These are phyloP conservation scores for Mucor saturninus DNA, from an alignment of 371 early-diverging fungal genomes.

Conservation along the genomic window DNA sequence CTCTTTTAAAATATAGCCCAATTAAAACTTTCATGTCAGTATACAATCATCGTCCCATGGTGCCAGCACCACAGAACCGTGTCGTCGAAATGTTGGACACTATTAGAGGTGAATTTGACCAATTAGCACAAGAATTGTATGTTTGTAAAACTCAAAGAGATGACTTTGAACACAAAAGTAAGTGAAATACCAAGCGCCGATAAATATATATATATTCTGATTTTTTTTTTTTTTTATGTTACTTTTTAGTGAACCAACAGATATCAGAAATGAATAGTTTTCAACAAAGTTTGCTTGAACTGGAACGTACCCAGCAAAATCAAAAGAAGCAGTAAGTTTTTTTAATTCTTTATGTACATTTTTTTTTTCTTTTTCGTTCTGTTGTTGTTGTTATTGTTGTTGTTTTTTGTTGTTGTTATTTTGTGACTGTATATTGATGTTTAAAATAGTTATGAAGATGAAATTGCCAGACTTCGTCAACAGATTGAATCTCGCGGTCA, in stretches of 20 bases:
- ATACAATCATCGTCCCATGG: conserved; percentile 88
- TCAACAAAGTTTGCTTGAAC: conserved; percentile 79
- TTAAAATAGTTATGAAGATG: conserved; percentile 49
- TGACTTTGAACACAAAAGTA: conserved; percentile 91
- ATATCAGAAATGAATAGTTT: conserved; percentile 81
- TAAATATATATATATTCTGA: not conserved
- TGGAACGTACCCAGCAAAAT: conserved; percentile 79
- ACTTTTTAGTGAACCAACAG: conserved; percentile 66
- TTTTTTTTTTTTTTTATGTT: not conserved
- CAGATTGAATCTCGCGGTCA: conserved; percentile 47
- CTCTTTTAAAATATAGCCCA: not conserved
- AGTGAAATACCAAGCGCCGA: conserved; percentile 16
- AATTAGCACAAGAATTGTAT: conserved; percentile 77
- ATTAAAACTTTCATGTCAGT: conserved; percentile 52
- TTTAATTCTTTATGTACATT: no score
- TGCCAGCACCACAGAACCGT: conserved; percentile 73
- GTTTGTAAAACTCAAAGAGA: conserved; percentile 82
- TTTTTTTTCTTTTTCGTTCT: no score
- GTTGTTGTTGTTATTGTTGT: not conserved
- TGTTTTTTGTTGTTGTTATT: not conserved
- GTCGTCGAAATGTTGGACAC: conserved; percentile 87
- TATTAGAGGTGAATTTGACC: conserved; percentile 84
- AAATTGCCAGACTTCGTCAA: conserved; percentile 52
- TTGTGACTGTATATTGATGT: not conserved
- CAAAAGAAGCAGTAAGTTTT: conserved; percentile 72